Evolutionary conservation across 179 eudicot genomes (phyloP).

Genomic region (Pouteria campechiana): DNA sequence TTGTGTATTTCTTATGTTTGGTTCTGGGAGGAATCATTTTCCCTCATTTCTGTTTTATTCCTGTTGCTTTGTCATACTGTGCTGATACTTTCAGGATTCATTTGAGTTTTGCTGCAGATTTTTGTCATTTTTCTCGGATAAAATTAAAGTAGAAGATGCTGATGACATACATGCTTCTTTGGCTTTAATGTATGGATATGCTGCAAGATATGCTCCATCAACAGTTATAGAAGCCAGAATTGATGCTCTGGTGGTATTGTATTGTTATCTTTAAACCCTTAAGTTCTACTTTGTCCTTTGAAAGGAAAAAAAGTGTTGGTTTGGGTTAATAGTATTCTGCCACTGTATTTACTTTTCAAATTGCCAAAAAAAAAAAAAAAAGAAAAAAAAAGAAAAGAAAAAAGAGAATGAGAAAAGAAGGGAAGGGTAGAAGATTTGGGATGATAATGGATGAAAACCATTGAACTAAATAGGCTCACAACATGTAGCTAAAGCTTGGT

Average conservation of each 20-base stretch:
- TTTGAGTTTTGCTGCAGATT: conserved; percentile 37
- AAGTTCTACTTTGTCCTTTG: neutral
- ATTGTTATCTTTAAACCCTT: conserved; percentile 5
- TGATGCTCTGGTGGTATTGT: conserved; percentile 92
- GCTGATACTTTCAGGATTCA: neutral
- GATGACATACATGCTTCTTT: conserved; percentile 97
- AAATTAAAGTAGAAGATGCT: conserved; percentile 72
- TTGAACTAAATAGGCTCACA: too few relatives aligned
- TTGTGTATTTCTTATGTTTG: too few relatives aligned
- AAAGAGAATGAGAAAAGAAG: too few relatives aligned
- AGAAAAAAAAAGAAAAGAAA: too few relatives aligned
- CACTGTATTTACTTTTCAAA: neutral
- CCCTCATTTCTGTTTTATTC: neutral
- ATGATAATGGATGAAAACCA: too few relatives aligned
- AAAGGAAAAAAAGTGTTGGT: neutral
- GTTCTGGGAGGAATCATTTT: neutral
- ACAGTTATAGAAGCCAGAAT: conserved; percentile 94
- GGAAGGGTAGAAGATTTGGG: too few relatives aligned
- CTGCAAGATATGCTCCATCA: conserved; percentile 97
- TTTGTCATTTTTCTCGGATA: conserved; percentile 71
- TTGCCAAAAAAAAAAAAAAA: too few relatives aligned
- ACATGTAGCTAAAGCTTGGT: too few relatives aligned
- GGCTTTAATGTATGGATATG: conserved; percentile 99
- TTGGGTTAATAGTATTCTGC: neutral
- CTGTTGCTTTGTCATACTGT: neutral